Conservation (phyloP, 768 basidiomycete genomes). For the Naematelia aurantialba region DNA sequence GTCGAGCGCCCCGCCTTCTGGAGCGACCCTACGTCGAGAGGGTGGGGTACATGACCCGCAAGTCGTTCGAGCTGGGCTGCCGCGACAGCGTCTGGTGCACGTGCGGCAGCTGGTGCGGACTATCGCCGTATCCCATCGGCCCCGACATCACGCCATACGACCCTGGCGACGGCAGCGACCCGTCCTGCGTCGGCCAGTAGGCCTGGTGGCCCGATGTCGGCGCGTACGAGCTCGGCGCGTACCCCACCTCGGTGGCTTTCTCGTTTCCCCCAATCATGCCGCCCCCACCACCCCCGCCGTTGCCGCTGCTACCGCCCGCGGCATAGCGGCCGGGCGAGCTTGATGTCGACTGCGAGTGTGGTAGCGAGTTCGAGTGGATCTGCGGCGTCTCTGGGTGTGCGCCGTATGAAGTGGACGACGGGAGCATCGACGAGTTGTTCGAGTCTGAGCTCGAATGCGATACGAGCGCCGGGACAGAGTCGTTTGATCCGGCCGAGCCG, state of each 20-base stretch:
- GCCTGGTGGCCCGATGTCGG: conserved; percentile 2
- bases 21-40: no score
- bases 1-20: no score
- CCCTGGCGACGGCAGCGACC: neutral
- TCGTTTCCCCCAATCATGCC: neutral
- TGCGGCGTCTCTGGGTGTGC: conserved; percentile 7
- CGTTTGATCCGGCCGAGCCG: neutral
- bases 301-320: no score
- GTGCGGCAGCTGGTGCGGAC: conserved; percentile 32
- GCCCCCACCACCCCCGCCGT: no score
- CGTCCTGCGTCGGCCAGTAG: conserved; percentile 6
- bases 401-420: neutral
- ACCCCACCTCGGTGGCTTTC: neutral
- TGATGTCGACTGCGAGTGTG: conserved; percentile 5
- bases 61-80: conserved; percentile 36
- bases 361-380: neutral
- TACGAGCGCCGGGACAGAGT: neutral
- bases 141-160: conserved; percentile 10
- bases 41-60: conserved; percentile 31
- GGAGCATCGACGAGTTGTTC: neutral
- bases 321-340: neutral
- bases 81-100: conserved; percentile 27
- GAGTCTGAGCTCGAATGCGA: conserved; percentile 1
- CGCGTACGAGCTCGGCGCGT: conserved; percentile 5
- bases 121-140: conserved; percentile 12